These are phyloP conservation scores for Diplodia corticola DNA, from an alignment of 2,329 filamentous ascomycete genomes.

Conservation along the genomic window DNA sequence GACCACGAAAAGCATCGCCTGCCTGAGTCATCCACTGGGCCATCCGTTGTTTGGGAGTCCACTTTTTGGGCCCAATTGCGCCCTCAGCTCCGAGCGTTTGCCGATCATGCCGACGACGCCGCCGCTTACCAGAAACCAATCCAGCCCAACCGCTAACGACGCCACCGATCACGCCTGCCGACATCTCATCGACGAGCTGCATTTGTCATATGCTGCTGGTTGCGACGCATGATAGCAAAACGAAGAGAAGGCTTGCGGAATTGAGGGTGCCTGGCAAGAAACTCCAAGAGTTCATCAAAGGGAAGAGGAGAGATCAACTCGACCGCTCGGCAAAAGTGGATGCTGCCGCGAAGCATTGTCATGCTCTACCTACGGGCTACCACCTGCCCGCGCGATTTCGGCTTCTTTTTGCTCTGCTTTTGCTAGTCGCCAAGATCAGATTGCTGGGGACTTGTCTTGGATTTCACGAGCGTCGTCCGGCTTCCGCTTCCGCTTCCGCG, in stretches of 20 bases:
- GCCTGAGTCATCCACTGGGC: background rate
- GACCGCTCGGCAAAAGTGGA: background rate
- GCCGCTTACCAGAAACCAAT: background rate
- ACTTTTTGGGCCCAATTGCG: background rate
- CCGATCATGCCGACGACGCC: conserved; percentile 17
- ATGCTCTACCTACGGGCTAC: background rate
- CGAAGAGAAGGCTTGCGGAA: background rate
- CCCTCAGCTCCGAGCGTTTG: conserved; percentile 18
- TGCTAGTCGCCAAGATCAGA: background rate
- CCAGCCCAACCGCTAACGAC: background rate
- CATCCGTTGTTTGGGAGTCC: background rate
- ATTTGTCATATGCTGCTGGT: background rate
- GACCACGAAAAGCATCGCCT: background rate
- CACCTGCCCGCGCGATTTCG: background rate
- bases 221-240: background rate
- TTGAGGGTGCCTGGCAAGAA: background rate
- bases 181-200: background rate
- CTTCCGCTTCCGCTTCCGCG: background rate
- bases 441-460: background rate
- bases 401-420: background rate
- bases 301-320: background rate
- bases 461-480: background rate
- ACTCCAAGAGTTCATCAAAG: background rate
- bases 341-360: background rate
- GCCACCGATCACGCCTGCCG: background rate